phyloP scores from a whole-genome alignment of 2,329 filamentous ascomycete genomes.

The Epichloe bromicola region DNA sequence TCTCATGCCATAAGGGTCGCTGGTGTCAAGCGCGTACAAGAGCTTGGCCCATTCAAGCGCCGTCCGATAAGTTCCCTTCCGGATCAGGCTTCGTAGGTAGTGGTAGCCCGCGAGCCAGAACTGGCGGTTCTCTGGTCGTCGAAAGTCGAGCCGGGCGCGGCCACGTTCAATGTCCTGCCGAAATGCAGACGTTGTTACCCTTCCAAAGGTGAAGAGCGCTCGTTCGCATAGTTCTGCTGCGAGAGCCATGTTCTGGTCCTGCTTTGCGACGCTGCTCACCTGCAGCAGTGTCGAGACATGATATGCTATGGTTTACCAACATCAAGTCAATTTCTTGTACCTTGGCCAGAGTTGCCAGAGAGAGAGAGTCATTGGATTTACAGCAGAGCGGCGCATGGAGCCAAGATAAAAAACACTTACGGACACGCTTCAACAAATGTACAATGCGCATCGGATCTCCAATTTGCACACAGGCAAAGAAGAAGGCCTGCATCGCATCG shows the following conservation, averaged over 20 bases:
- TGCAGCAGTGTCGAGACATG: conserved; percentile 90
- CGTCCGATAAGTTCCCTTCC: conserved; percentile 88
- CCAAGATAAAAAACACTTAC: conserved; percentile 15
- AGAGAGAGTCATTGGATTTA: too few relatives aligned
- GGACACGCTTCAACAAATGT: conserved; percentile 42
- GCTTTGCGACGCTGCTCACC: conserved; percentile 81
- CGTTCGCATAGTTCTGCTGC: conserved; percentile 81
- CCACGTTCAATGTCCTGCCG: conserved; percentile 62
- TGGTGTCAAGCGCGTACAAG: conserved; percentile 58
- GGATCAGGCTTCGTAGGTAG: conserved; percentile 72
- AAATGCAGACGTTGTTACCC: conserved; percentile 75
- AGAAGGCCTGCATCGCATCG: conserved; percentile 59
- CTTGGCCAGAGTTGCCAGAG: neutral
- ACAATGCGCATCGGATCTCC: conserved; percentile 73
- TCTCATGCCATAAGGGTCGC: conserved; percentile 72
- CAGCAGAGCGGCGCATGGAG: neutral
- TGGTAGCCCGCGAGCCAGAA: conserved; percentile 84
- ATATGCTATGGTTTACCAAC: conserved; percentile 43
- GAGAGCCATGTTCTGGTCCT: conserved; percentile 77
- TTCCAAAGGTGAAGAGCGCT: conserved; percentile 86
- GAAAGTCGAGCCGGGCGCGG: conserved; percentile 68
- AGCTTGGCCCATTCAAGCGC: conserved; percentile 90
- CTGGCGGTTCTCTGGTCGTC: conserved; percentile 75
- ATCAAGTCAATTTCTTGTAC: conserved; percentile 9
- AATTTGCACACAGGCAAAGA: conserved; percentile 72